phyloP scores from a whole-genome alignment of 2,329 filamentous ascomycete species.

The Sclerotinia sclerotiorum region DNA sequence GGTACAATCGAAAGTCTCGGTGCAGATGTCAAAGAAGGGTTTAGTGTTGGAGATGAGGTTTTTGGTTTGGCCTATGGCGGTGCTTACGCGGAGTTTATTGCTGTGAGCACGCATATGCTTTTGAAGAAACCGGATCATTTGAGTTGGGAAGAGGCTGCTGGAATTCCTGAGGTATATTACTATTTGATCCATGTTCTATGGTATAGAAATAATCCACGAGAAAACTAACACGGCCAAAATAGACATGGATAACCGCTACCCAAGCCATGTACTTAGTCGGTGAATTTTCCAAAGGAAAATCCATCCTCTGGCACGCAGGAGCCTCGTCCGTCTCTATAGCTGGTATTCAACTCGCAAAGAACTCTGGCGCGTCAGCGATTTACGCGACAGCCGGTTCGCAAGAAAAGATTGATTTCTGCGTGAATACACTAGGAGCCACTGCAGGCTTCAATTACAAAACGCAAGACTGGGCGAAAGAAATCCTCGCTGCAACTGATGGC shows the following conservation, averaged over 20 bases:
- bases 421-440: slow-evolving; percentile 71
- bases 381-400: slow-evolving; percentile 80
- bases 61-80: slow-evolving; percentile 90
- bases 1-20: slow-evolving; percentile 62
- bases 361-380: slow-evolving; percentile 66
- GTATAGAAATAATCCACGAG: background rate
- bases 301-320: slow-evolving; percentile 87
- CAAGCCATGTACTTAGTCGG: slow-evolving; percentile 86
- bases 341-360: slow-evolving; percentile 76
- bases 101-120: slow-evolving; percentile 74
- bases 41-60: slow-evolving; percentile 75
- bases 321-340: slow-evolving; percentile 86
- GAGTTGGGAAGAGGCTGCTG: slow-evolving; percentile 73
- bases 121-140: slow-evolving; percentile 75
- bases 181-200: background rate
- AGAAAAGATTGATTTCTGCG: slow-evolving; percentile 78
- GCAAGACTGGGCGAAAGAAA: slow-evolving; percentile 70
- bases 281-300: slow-evolving; percentile 67
- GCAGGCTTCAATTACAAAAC: slow-evolving; percentile 82
- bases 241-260: slow-evolving; percentile 84
- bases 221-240: background rate
- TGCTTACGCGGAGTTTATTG: slow-evolving; percentile 85
- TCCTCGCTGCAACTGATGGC: slow-evolving; percentile 69
- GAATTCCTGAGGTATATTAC: slow-evolving; percentile 69
- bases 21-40: slow-evolving; percentile 51